Conservation (phyloP, 2,329 filamentous ascomycete genomes). For the Clonostachys sp. region DNA sequence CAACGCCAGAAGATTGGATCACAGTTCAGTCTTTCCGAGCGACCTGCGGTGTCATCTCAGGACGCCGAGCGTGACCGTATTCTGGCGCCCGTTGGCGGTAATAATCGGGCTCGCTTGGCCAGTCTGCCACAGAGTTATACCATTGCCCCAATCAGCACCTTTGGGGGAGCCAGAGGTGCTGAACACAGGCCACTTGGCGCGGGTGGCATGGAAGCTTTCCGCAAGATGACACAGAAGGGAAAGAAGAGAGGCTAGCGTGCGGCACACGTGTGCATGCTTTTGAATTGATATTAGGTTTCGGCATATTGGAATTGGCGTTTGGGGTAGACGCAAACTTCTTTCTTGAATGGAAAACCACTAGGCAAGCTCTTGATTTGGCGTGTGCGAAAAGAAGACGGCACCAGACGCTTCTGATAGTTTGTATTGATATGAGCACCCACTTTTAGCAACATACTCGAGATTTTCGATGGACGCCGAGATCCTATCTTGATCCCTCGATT, state of each 20-base stretch:
- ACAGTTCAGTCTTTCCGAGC: conserved; percentile 45
- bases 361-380: no score
- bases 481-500: no score
- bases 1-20: conserved; percentile 43
- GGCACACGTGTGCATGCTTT: no score
- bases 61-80: conserved; percentile 54
- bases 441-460: no score
- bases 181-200: conserved; percentile 59
- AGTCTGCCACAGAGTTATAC: conserved; percentile 54
- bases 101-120: conserved; percentile 52
- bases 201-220: conserved; percentile 60
- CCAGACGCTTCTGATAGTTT: no score
- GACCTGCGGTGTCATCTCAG: conserved; percentile 33
- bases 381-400: no score
- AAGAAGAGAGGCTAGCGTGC: conserved; percentile 37
- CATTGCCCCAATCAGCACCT: conserved; percentile 58
- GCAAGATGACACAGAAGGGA: conserved; percentile 60
- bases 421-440: no score
- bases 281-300: no score
- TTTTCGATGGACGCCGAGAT: no score
- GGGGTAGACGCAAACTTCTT: no score
- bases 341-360: no score
- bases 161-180: conserved; percentile 43
- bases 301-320: no score
- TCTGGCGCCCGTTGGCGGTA: conserved; percentile 48